Conservation (phyloP, 2,329 filamentous ascomycete species). For the Diaporthe eres region DNA sequence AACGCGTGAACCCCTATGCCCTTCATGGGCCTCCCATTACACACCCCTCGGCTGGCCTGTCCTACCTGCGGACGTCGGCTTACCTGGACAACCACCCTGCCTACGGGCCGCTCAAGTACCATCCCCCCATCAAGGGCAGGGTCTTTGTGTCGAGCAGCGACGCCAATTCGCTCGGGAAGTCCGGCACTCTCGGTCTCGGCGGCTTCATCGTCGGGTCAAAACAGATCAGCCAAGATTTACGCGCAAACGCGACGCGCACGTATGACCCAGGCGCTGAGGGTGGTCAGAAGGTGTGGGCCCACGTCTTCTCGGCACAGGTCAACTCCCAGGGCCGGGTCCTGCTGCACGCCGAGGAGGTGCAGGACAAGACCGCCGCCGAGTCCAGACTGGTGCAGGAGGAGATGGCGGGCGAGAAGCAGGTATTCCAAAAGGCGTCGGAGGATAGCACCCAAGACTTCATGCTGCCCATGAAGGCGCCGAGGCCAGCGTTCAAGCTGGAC, state of each 20-base stretch:
- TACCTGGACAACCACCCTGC: constrained; percentile 72
- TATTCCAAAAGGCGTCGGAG: constrained; percentile 51
- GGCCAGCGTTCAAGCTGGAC: neutral
- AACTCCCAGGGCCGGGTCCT: constrained; percentile 66
- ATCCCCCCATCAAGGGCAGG: constrained; percentile 64
- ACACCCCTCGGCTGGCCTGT: constrained; percentile 74
- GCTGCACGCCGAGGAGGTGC: constrained; percentile 58
- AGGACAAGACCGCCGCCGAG: constrained; percentile 45
- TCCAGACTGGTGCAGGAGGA: constrained; percentile 63
- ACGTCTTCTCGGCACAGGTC: constrained; percentile 59
- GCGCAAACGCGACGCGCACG: constrained; percentile 42
- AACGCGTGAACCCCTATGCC: constrained; percentile 61
- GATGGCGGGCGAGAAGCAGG: constrained; percentile 52
- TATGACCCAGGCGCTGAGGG: constrained; percentile 64
- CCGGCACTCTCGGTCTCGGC: constrained; percentile 66
- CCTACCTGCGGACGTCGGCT: constrained; percentile 70
- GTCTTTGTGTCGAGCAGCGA: constrained; percentile 48
- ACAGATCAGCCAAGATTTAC: neutral
- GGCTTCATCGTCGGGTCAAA: constrained; percentile 65
- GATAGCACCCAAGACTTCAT: constrained; percentile 49
- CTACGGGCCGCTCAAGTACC: constrained; percentile 70
- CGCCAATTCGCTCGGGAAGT: neutral
- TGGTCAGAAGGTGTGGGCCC: constrained; percentile 69
- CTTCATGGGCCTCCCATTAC: constrained; percentile 69
- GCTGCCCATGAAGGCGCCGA: constrained; percentile 10